A percentile compares a stretch with the other conserved stretches of the same genome.
phyloP scores from a whole-genome alignment of 768 basidiomycete genomes.

The Rhodotorula babjevae region DNA sequence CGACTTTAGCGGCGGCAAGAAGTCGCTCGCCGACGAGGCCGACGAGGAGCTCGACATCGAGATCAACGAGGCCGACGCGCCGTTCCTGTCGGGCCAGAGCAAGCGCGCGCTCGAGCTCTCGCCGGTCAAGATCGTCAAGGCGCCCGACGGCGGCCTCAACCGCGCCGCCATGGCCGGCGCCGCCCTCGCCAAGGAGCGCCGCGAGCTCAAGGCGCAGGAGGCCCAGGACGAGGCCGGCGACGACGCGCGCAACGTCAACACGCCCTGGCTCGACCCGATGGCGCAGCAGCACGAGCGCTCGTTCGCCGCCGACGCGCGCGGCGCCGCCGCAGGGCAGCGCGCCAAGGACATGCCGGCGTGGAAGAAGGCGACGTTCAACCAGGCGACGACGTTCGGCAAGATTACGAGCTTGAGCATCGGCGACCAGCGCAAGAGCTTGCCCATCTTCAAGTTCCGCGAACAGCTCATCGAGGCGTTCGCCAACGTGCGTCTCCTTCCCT shows the following conservation, averaged over 20 bases:
- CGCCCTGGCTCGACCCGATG: conserved; percentile 78
- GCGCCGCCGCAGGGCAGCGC: conserved; percentile 68
- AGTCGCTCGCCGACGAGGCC: conserved; percentile 57
- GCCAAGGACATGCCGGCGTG: conserved; percentile 65
- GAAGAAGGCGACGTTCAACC: conserved; percentile 72
- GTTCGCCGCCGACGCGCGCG: conserved; percentile 79
- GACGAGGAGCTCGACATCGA: conserved; percentile 42
- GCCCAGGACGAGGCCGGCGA: conserved; percentile 45
- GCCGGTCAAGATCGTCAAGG: conserved; percentile 93
- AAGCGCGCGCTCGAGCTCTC: no score
- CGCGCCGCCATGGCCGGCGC: conserved; percentile 91
- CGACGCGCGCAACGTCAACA: conserved; percentile 65
- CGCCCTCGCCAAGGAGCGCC: conserved; percentile 72
- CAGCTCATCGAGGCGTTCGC: conserved; percentile 81
- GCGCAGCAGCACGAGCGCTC: conserved; percentile 74
- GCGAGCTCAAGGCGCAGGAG: conserved; percentile 49
- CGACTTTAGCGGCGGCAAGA: conserved; percentile 35
- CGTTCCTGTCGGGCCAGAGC: conserved; percentile 49
- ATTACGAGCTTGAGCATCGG: conserved; percentile 94
- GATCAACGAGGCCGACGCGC: conserved; percentile 48
- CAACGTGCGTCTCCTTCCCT: conserved; percentile 59
- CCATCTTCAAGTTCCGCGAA: conserved; percentile 83
- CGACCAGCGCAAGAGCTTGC: conserved; percentile 85
- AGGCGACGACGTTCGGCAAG: conserved; percentile 67
- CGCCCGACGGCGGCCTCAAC: conserved; percentile 94